phyloP scores from a whole-genome alignment of 176 grass and related monocot genomes.

The Zoysia japonica region DNA sequence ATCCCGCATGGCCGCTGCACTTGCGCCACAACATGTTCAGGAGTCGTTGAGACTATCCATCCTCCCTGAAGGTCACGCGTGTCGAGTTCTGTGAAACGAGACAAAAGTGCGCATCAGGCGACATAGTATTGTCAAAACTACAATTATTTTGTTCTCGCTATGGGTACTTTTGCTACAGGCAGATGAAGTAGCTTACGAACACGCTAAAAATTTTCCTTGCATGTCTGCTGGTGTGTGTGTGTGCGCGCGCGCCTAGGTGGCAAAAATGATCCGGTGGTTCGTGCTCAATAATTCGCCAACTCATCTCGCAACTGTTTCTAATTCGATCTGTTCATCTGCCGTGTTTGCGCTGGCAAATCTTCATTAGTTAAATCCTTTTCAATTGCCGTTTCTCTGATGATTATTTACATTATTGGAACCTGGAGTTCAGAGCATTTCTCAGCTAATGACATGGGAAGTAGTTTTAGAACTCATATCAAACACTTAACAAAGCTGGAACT shows the following conservation, averaged over 20 bases:
- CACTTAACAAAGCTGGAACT: neutral
- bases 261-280: slow-evolving; percentile 41
- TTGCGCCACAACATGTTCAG: neutral
- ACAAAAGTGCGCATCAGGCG: neutral
- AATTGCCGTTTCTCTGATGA: no score
- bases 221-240: no score
- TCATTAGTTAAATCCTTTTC: neutral
- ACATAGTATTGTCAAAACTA: neutral
- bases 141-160: no score
- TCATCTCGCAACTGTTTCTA: slow-evolving; percentile 33
- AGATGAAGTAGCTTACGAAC: neutral
- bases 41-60: neutral
- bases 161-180: neutral
- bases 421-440: neutral
- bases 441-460: neutral
- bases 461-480: neutral
- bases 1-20: slow-evolving; percentile 3
- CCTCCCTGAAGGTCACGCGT: neutral
- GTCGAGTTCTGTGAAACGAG: neutral
- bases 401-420: no score
- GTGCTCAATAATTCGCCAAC: slow-evolving; percentile 41
- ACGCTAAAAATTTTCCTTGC: no score
- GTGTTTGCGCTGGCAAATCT: slow-evolving; percentile 36
- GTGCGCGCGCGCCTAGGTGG: neutral
- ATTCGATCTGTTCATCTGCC: slow-evolving; percentile 8